These are phyloP conservation scores for Thraustotheca clavata DNA, from an alignment of 352 stramenopile genomes.

Conservation along the genomic window DNA sequence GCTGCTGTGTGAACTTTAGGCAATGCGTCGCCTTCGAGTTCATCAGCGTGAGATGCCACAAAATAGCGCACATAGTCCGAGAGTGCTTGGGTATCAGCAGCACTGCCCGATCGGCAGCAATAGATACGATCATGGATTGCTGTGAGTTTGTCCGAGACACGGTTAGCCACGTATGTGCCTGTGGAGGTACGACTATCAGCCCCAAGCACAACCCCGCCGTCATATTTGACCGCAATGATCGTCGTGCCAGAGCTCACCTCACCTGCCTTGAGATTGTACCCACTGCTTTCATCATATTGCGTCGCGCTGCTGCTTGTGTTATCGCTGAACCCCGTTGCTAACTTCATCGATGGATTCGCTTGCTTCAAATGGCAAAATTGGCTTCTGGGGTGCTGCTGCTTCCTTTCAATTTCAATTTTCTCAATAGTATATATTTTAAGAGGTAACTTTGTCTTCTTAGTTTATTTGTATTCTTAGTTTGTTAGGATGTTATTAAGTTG, in stretches of 20 bases:
- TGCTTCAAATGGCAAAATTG: background rate
- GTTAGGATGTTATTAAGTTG: too few relatives aligned
- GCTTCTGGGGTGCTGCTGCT: conserved; percentile 9
- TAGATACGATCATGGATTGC: conserved; percentile 96
- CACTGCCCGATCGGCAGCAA: conserved; percentile 95
- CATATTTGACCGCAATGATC: conserved; percentile 97
- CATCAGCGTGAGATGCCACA: conserved; percentile 58
- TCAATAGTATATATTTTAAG: background rate
- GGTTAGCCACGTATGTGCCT: conserved; percentile 96
- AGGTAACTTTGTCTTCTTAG: too few relatives aligned
- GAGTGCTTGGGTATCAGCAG: conserved; percentile 95
- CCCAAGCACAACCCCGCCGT: conserved; percentile 94
- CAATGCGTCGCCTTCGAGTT: conserved; percentile 81
- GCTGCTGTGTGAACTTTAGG: conserved; percentile 96
- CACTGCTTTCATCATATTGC: conserved; percentile 19
- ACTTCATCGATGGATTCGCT: conserved; percentile 5
- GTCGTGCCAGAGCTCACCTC: conserved; percentile 96
- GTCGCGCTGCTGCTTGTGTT: conserved; percentile 1
- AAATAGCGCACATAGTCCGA: conserved; percentile 80
- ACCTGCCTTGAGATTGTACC: conserved; percentile 57
- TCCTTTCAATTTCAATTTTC: background rate
- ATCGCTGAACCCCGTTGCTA: background rate
- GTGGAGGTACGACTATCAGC: conserved; percentile 92
- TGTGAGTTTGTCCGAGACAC: conserved; percentile 97
- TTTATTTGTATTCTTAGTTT: too few relatives aligned